Conservation (phyloP, 495 filamentous ascomycete species). For the Talaromyces proteolyticus region DNA sequence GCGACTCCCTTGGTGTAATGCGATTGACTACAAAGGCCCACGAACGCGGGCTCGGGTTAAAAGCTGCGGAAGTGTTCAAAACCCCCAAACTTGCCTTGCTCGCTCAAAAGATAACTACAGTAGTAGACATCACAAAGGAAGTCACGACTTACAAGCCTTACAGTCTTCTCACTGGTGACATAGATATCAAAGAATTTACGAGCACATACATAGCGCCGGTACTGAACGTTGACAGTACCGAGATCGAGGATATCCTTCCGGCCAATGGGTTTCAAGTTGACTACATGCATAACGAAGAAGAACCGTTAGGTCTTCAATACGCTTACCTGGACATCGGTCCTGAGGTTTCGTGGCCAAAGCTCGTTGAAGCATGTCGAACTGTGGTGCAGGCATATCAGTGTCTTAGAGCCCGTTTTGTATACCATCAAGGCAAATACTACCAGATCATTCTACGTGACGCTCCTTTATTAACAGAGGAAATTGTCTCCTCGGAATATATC, state of each 20-base stretch:
- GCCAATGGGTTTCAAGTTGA: conserved; percentile 9
- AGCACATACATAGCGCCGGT: neutral
- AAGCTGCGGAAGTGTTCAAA: neutral
- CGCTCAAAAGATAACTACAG: conserved; percentile 12
- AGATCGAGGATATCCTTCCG: conserved; percentile 13
- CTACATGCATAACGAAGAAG: conserved; percentile 5
- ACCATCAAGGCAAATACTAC: neutral
- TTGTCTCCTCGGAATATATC: neutral
- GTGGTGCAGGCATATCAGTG: conserved; percentile 42
- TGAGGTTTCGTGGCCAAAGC: conserved; percentile 28
- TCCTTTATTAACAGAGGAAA: neutral
- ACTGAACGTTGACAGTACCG: neutral
- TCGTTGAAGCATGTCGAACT: conserved; percentile 50
- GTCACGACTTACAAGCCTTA: conserved; percentile 30
- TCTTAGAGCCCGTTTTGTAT: conserved; percentile 3
- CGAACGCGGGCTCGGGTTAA: neutral
- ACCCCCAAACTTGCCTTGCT: neutral
- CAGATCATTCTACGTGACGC: neutral
- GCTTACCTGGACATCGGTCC: neutral
- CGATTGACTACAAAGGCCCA: conserved; percentile 6
- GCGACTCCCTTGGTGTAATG: conserved; percentile 34
- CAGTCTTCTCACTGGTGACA: conserved; percentile 28
- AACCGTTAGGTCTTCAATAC: conserved; percentile 1
- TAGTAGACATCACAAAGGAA: neutral
- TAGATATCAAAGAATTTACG: conserved; percentile 3